A percentile compares a stretch with the other conserved stretches of the same genome.
These are phyloP conservation scores for Cercospora janseana DNA, from an alignment of 2,329 filamentous ascomycete species.

Conservation along the genomic window DNA sequence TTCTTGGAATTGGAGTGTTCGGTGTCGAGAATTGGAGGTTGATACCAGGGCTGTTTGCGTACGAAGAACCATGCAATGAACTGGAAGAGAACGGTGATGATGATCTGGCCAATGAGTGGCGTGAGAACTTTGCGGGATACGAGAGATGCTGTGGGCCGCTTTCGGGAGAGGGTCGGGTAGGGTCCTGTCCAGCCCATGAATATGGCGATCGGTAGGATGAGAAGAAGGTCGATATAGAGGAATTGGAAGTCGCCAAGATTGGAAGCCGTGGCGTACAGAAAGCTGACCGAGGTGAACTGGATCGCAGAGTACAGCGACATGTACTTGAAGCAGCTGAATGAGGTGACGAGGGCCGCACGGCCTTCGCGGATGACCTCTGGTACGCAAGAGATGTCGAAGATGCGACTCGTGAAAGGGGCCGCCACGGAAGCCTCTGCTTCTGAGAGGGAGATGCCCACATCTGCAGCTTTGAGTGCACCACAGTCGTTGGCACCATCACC, in stretches of 20 bases:
- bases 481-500: conserved; percentile 98
- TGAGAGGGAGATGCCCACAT: conserved; percentile 94
- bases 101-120: conserved; percentile 84
- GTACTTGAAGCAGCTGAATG: conserved; percentile 99
- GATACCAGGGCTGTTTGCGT: conserved; percentile 78
- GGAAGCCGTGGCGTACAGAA: conserved; percentile 87
- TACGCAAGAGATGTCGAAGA: conserved; percentile 96
- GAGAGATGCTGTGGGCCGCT: conserved; percentile 85
- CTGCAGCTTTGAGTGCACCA: conserved; percentile 91
- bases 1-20: conserved; percentile 84
- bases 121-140: conserved; percentile 90
- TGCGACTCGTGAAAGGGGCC: conserved; percentile 91
- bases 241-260: conserved; percentile 99
- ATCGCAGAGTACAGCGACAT: conserved; percentile 99
- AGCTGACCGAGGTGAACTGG: conserved; percentile 95
- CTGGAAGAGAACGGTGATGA: conserved; percentile 75
- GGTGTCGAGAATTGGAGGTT: conserved; percentile 71
- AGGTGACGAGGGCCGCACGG: conserved; percentile 91
- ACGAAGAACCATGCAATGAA: conserved; percentile 71
- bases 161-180: conserved; percentile 71
- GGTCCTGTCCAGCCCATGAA: conserved; percentile 99
- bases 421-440: conserved; percentile 97
- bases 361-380: conserved; percentile 91
- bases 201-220: conserved; percentile 93
- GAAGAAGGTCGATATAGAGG: conserved; percentile 85